Evolutionary conservation across 1,284 basidiomycete species (phyloP).

Genomic region (Ganoderma meredithae): DNA sequence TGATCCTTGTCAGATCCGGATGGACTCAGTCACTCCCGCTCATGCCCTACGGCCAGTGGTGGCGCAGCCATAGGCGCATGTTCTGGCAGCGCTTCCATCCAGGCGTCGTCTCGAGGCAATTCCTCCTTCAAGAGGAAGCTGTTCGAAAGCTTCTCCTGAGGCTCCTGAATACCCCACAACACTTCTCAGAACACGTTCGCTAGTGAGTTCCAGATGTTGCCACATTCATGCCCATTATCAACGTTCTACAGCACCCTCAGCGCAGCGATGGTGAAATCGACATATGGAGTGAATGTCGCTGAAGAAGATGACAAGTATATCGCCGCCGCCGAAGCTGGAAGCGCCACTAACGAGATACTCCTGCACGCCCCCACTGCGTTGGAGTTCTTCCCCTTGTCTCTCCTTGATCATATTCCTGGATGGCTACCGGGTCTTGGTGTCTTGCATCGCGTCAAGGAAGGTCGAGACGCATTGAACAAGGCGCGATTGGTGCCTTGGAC

Average conservation of each 20-base stretch:
- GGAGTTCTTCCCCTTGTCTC: not conserved
- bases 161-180: not conserved
- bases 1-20: not conserved
- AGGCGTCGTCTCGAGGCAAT: not conserved
- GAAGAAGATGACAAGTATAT: conserved; percentile 3
- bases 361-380: not conserved
- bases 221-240: not conserved
- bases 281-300: not conserved
- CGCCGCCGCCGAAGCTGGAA: not conserved
- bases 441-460: not conserved
- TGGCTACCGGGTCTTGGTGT: not conserved
- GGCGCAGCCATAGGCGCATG: conserved; percentile 3
- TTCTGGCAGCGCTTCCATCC: conserved; percentile 7
- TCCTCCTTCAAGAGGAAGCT: not conserved
- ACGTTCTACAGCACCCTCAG: not conserved
- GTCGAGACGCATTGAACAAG: not conserved
- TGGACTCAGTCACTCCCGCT: not conserved
- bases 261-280: not conserved
- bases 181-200: not conserved
- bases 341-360: not conserved
- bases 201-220: not conserved
- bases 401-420: not conserved
- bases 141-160: not conserved
- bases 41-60: conserved; percentile 8
- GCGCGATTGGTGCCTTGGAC: not conserved